Base-by-base conservation (phyloP, 164 flowering plant genomes). In the Vitis amurensis region DNA sequence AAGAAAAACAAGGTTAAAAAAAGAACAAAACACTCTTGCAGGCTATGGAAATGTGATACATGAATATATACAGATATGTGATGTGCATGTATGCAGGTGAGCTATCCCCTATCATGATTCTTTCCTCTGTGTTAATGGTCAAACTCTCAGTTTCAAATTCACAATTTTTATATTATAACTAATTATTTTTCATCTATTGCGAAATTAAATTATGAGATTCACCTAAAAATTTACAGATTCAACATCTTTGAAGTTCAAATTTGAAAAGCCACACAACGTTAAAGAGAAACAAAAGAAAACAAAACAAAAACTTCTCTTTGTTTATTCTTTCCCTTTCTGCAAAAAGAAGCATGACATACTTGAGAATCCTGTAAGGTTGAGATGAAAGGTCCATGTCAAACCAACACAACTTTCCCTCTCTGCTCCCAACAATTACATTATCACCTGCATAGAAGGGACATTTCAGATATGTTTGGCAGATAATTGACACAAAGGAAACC, bases 381-480 rank as follows among this genome's bases (percentile, higher is more conserved):
- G 98, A 85, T 60, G 97, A 89, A 55, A 93, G 96, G 69, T 96
- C 99, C 99, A 96, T 85, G 81, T 96, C 99, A 88, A 96, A 96
- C 99, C 98, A 96, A 77, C 97, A 92, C 44, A 92, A 63, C 73
- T 96, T 96, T 74, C 99, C 99, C 37, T 96, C 99, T 72, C 69
- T 88, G 83, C 99, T 96, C 15, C 99, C 99, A 17, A 96, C 96
- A 74, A 96, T 88, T 16, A 92, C 73, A 86, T 96, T 88, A 79
- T 96, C 98, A 81, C 99, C 99, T 92, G 87, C 85, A 85, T 13
- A 30, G 37, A 72, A 59, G 48, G 56, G 53, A 66, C 9, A 47
- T 1, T 8, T 8, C 37, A 67, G 50, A 60, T 50, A 9, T 16
- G 37, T 47, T 56, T 14, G 30, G n/a, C 62, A 37, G 50, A 16